Base-by-base conservation (phyloP, 169 alveolate genomes). In the Theileria annulata region DNA sequence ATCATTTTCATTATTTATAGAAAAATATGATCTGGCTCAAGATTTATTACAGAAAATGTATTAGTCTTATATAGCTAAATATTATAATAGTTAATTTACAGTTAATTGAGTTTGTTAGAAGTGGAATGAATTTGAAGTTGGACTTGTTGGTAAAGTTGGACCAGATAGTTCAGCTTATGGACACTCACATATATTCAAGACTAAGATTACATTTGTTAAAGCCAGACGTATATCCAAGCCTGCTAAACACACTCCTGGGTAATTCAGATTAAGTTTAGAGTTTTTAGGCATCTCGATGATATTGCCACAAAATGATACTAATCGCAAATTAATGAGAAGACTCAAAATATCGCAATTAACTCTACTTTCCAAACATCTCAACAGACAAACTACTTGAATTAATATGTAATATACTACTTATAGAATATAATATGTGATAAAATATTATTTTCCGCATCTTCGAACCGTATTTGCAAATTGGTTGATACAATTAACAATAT, bases 1-100 rank as follows among this genome's bases (percentile, higher is more conserved):
- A 69, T 75, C 94, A 15, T 85, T 90, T 58, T 80, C 92, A 30
- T 70, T 90, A 60, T 90, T 92, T 92, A 84, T 85, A 47, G 92
- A 90, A 67, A 90, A 90, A 54, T 90, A 90, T 51, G 88, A 87
- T 23, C 77, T 90, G 33, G 89, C 94, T 0, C 75, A 51, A 31
- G 82, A 84, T 13, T 69, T 84, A 3, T 81, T 84, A 21, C 62
- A 64, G 17, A 27, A 74, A 78, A 84, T 84, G 87, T 77, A 51
- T n/a, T 84, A 3, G 2, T 33, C 59, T 19, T 35, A 48, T 17
- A 21, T 9, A 68, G 49, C 4, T 28, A 27, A 62, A 1, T 31
- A 23, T 62, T 15, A 5, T 27, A 23, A 4, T 59, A 19, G 30
- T 4, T 25, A 58, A 23, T 25, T 23, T 58, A 58, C 10, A 25